Base-by-base conservation (phyloP, 495 filamentous ascomycete genomes). In the Schizothecium vesticola region DNA sequence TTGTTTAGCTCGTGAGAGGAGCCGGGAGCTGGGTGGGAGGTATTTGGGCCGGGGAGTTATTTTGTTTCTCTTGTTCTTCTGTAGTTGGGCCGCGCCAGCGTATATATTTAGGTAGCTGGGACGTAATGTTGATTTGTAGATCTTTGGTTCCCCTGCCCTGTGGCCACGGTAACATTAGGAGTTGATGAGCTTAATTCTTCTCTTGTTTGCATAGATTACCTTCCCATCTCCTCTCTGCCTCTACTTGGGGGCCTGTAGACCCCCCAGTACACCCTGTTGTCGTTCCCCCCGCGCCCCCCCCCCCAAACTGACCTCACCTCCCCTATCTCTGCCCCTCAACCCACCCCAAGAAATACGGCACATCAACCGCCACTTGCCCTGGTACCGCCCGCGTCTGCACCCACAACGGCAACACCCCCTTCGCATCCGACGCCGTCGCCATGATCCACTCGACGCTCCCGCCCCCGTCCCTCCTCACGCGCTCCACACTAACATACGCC, bases 381-480 rank as follows among this genome's bases (percentile, higher is more conserved):
- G 89, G 87, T 28, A 92, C 84, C 16, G 86, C 88, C 61, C 86
- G 74, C 69, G 89, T 85, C 82, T 92, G 89, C 71, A 91, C 77
- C 85, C 84, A 90, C 73, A 83, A 77, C 8, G 91, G 91, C 64
- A 94, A 81, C 26, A 82, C 80, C 10, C 90, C 90, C 21, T 81
- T 81, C 0, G 90, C 88, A 74, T 92, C 85, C 58, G 88, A 89
- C n/a, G 87, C 85, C 58, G 89, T 91, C 3, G 86, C 86, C 85
- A 91, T 90, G 7, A 86, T 81, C 89, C 89, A 93, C 68, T 86
- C 81, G 31, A 90, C 80, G 31, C 80, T 74, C 23, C 55, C 28
- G 6, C 33, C 26, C 0, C 24, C 67, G 1, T 26, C 59, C 36
- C 77, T 80, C 59, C 80, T 71, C 1, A 90, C 81, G 31, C 83